phyloP scores from a whole-genome alignment of 441 rosid species.

The Daphne laureola region DNA sequence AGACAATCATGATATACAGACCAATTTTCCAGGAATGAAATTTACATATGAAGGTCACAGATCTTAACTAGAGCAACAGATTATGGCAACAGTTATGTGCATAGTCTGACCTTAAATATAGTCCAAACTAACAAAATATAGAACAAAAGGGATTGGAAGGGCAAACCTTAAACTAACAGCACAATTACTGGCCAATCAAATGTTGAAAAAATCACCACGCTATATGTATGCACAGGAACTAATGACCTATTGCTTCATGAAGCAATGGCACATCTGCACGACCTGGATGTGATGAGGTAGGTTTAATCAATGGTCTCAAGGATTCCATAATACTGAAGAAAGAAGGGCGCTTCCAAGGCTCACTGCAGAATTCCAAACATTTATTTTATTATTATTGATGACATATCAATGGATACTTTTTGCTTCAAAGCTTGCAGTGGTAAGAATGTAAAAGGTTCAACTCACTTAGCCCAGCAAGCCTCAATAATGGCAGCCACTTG shows the following conservation, averaged over 20 bases:
- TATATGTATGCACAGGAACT: slow-evolving; percentile 44
- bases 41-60: no score
- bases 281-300: slow-evolving; percentile 48
- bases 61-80: no score
- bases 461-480: slow-evolving; percentile 91
- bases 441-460: slow-evolving; percentile 7
- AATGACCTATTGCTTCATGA: slow-evolving; percentile 21
- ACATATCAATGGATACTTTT: background rate
- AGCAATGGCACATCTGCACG: slow-evolving; percentile 40
- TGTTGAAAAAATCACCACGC: slow-evolving; percentile 46
- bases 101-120: background rate
- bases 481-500: slow-evolving; percentile 76
- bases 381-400: background rate
- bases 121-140: no score
- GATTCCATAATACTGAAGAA: slow-evolving; percentile 80
- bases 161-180: slow-evolving; percentile 32
- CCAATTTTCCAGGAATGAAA: background rate
- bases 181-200: slow-evolving; percentile 38
- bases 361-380: slow-evolving; percentile 40
- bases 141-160: slow-evolving; percentile 7
- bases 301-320: slow-evolving; percentile 63
- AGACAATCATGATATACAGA: no score
- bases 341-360: slow-evolving; percentile 97
- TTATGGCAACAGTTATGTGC: no score
- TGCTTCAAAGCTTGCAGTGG: background rate